Evolutionary conservation across 2,329 filamentous ascomycete species (phyloP), one percentile per base, ranked within the genome.

Genomic region (Elsinoe arachidis): DNA sequence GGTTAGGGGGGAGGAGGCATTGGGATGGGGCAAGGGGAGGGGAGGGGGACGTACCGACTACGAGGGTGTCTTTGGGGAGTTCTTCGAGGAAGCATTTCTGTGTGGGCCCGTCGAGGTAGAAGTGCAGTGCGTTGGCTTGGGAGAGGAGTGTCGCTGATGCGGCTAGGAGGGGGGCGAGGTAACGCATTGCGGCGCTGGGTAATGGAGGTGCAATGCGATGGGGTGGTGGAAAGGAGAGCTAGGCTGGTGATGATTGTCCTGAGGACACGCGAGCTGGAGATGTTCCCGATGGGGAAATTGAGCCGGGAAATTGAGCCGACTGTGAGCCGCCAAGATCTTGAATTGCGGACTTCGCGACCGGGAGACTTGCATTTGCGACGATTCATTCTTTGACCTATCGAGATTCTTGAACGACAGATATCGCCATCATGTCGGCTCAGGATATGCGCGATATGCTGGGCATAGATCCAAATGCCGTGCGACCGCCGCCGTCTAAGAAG

Each of bases 41-140:
- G 33, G 15, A 37, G 33, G 30, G n/a, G 21, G 34, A 58, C 82
- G 61, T 78, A 86, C 83, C 93, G 59, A 96, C 91, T 57, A 99
- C 92, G 59, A 99, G 78, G 12, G 93, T 97, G 73, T 96, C 92
- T 79, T 97, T 96, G 63, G 93, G 91, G 59, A 99, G 82, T 74
- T 97, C 92, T 77, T 99, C 93, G 76, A 88, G 95, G 83, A 99
- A 99, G 76, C 93, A 99, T 77, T 95, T 96, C 64, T 89, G 86
- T 63, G 82, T 77, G 52, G 82, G 81, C 67, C 87, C 88, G 71
- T 97, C 90, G 72, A 97, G 85, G 78, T 88, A 97, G 80, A 99
- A 95, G 83, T 95, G 92, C 59, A 99, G 82, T 58, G 91, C 90
- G 70, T 90, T 87, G 61, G 87, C 83, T 60, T 84, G 83, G 70